Evolutionary conservation across 2,329 filamentous ascomycete species (phyloP), one percentile per base, ranked within the genome.

Genomic region (Pezicula neosporulosa): DNA sequence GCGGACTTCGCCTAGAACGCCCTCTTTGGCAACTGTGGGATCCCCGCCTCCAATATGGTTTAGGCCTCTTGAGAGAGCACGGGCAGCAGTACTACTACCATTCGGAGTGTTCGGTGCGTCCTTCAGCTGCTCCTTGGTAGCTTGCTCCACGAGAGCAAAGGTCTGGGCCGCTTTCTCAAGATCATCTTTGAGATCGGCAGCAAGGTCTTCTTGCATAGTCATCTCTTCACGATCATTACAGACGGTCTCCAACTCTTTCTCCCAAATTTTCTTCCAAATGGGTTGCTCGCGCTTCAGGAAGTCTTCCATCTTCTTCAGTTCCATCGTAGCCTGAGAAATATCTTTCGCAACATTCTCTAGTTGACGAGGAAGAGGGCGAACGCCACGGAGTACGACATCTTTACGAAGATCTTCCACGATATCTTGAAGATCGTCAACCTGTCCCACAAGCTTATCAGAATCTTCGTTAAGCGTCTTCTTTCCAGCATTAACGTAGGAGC

Each of bases 261-360:
- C 93, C 94, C 94, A 99, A 58, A 97, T 96, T 81, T 97, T 97
- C 49, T 91, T 97, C 93, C 94, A 99, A 52, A 97, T 78, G 0
- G 94, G 94, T 70, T 96, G 96, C 78, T 99, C 94, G 44, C 83
- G 82, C 62, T 85, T 86, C 73, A 99, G 82, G 74, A 89, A 96
- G 15, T 96, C 92, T 66, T 96, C 89, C 80, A 99, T 87, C 72
- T 89, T 92, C 79, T 90, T 94, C 56, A 99, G 83, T 65, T 97
- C 92, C 65, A 90, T 86, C 45, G 85, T 88, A 30, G 94, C 85
- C 50, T 78, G 72, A 45, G 85, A 84, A 56, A 99, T 91, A 62
- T 97, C 93, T 71, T 94, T 95, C 59, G 87, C 87, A 18, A 97
- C 92, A 36, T 76, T 77, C 71, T 97, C 94, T 43, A 99, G 83